These are phyloP conservation scores for Penicillium mononematosum DNA, from an alignment of 495 filamentous ascomycete species.

Conservation along the genomic window DNA sequence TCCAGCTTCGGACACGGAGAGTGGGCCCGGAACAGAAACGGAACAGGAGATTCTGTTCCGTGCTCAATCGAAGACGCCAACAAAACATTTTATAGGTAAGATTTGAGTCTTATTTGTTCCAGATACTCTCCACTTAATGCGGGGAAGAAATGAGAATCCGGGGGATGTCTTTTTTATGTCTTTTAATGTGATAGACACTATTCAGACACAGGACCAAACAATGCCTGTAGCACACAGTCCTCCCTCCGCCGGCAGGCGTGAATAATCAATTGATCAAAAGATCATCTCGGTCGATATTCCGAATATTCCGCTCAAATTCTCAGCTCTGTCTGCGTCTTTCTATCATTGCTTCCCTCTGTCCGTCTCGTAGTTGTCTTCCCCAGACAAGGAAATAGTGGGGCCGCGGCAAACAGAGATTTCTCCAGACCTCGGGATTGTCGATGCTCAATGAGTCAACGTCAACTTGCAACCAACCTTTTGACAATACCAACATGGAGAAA, in stretches of 20 bases:
- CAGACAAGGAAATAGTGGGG: conserved; percentile 3
- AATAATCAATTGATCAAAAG: not conserved
- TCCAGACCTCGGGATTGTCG: not conserved
- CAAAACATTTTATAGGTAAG: not conserved
- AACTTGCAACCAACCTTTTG: not conserved
- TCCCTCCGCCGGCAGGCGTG: not conserved
- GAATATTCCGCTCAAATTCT: not conserved
- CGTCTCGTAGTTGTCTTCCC: not conserved
- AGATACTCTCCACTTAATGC: conserved; percentile 1
- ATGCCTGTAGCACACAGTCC: not conserved
- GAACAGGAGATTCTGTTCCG: not conserved
- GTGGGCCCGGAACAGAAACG: conserved; percentile 2
- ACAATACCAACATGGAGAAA: conserved; percentile 1
- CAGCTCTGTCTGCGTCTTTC: not conserved
- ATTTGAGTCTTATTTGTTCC: not conserved
- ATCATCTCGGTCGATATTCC: not conserved
- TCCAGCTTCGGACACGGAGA: not conserved
- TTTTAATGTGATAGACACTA: not conserved
- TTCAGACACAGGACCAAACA: not conserved
- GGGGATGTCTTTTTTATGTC: not conserved
- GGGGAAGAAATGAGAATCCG: not conserved
- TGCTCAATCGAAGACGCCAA: not conserved
- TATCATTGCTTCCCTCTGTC: not conserved
- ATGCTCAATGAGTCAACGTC: conserved; percentile 2
- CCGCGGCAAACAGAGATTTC: conserved; percentile 1